These are phyloP conservation scores for Diutina catenulata DNA, from an alignment of 1,139 yeast genomes.

Conservation along the genomic window DNA sequence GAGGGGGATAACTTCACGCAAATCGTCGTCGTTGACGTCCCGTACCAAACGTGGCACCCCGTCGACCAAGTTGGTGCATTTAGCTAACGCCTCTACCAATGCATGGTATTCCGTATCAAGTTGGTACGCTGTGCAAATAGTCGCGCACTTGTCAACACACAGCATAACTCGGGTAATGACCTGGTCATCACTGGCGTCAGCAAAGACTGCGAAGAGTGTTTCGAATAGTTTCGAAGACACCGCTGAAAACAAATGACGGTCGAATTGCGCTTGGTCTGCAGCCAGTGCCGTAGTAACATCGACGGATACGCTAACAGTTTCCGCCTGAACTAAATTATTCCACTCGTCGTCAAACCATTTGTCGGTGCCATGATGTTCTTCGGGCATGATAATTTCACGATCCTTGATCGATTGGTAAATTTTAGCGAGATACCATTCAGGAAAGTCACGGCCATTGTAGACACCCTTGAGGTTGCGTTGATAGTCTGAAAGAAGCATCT, in stretches of 20 bases:
- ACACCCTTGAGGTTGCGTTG: constrained; percentile 72
- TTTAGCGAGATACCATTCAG: constrained; percentile 71
- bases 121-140: constrained; percentile 56
- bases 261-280: constrained; percentile 36
- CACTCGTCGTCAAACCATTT: constrained; percentile 92
- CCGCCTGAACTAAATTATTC: constrained; percentile 52
- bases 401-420: constrained; percentile 74
- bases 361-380: constrained; percentile 80
- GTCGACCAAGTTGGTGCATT: constrained; percentile 44
- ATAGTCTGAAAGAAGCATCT: constrained; percentile 82
- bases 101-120: constrained; percentile 49
- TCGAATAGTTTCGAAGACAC: constrained; percentile 52
- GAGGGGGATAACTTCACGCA: constrained; percentile 35
- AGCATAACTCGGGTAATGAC: constrained; percentile 79
- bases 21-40: constrained; percentile 21
- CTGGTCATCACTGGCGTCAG: constrained; percentile 84
- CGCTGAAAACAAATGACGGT: constrained; percentile 54
- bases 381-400: constrained; percentile 93
- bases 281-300: constrained; percentile 8
- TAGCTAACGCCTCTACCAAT: constrained; percentile 51
- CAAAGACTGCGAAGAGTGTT: constrained; percentile 65
- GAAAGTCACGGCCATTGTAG: constrained; percentile 67
- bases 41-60: too few species aligned
- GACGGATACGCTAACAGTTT: constrained; percentile 19
- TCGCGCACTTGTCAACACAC: constrained; percentile 75